Percentiles rank a stretch among this genome's conserved stretches.
Conservation (phyloP, 768 basidiomycete genomes). For the Ephemerocybe angulata region DNA sequence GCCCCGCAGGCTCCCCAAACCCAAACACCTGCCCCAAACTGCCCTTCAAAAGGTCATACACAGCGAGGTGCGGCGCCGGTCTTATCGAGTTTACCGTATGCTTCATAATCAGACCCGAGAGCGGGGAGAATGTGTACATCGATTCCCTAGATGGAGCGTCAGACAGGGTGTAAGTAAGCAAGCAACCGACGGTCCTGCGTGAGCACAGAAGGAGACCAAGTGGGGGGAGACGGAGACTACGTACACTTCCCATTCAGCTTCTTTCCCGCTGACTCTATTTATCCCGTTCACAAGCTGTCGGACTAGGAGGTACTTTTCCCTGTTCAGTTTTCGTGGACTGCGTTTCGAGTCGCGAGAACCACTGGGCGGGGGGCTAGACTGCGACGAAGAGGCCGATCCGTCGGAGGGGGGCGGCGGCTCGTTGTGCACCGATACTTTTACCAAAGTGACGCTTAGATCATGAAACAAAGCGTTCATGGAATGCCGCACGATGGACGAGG, state of each 20-base stretch:
- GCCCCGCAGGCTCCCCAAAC: constrained; percentile 20
- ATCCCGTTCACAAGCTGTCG: constrained; percentile 54
- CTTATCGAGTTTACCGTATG: constrained; percentile 75
- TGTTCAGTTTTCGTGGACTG: constrained; percentile 22
- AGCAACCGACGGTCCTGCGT: background rate
- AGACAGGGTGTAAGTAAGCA: background rate
- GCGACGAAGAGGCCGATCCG: background rate
- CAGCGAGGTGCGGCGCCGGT: constrained; percentile 69
- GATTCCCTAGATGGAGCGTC: constrained; percentile 44
- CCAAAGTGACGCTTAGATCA: constrained; percentile 55
- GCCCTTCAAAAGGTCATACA: constrained; percentile 56
- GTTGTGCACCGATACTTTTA: constrained; percentile 42
- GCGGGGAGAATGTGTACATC: constrained; percentile 70
- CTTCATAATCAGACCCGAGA: constrained; percentile 56
- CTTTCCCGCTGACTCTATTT: constrained; percentile 59
- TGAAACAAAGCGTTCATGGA: constrained; percentile 75
- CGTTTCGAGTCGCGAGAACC: background rate
- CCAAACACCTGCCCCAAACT: constrained; percentile 40
- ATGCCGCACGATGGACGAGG: constrained; percentile 65
- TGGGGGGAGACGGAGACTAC: constrained; percentile 23
- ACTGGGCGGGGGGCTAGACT: background rate
- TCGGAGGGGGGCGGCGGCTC: constrained; percentile 16
- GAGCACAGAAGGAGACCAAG: background rate
- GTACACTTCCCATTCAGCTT: constrained; percentile 72
- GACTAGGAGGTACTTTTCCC: constrained; percentile 59